Evolutionary conservation across 345 rosid genomes (phyloP), one percentile per base, ranked within the genome.

Genomic region (Balakata baccata): DNA sequence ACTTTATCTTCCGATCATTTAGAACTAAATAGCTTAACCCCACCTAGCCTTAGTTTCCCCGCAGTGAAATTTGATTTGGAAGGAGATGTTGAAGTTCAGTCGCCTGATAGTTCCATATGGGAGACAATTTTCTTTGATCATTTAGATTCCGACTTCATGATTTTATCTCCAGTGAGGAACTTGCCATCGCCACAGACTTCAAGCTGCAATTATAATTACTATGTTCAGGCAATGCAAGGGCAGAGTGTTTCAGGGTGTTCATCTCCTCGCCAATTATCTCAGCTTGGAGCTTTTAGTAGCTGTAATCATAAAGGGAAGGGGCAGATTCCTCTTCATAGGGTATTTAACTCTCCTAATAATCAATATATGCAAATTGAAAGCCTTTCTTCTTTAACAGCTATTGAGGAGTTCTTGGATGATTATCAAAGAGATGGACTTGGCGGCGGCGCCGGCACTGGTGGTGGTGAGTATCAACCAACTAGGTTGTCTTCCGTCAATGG

Each of bases 91-190:
- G 94, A 89, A 66, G 83, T 86, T 51, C 86, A 87, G 69, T 87
- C 90, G 5, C 89, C 90, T 0, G 87, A 88, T 46, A 83, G 77
- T 66, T 84, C 89, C 3, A 52, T 83, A 5, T 88, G 90, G 85
- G 91, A 89, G 75, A 82, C 83, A 5, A 85, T 86, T 29, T 85
- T 87, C 77, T 72, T 89, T 11, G 91, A 89, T 69, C 80, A 87
- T 20, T 69, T 86, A 6, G 94, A 86, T 47, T 68, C 76, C 4
- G 91, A 89, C 68, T 87, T 85, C 87, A 89, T 87, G 94, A 74
- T 89, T 22, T 82, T 83, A 0, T 89, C 93, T 67, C 93, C 91
- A 0, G 86, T 78, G 29, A 79, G 91, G 72, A 84, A 74, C 77
- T 66, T 74, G n/a, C 82, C 88, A 3, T 81, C 84, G 0, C 79